A percentile compares a stretch with the other conserved stretches of the same genome.
phyloP scores from a whole-genome alignment of 73 alveolate species.

The Tetrahymena thermophila region DNA sequence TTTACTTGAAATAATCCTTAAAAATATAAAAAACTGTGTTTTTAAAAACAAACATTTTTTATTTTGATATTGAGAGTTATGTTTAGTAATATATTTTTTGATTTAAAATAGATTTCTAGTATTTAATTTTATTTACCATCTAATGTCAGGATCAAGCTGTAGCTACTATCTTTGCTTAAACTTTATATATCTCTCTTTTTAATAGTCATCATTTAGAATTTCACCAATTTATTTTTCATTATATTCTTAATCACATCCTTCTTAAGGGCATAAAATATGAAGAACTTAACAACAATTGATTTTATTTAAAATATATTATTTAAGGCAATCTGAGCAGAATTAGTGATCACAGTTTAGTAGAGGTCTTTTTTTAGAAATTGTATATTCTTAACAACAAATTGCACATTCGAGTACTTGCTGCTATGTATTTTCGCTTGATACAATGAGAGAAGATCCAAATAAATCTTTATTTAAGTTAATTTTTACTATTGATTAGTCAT shows the following conservation, averaged over 20 bases:
- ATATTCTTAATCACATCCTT: conserved; percentile 4
- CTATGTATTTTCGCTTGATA: neutral
- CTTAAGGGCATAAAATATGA: conserved; percentile 28
- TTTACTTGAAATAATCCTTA: too few species aligned
- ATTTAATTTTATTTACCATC: neutral
- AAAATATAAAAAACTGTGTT: too few species aligned
- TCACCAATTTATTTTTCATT: conserved; percentile 16
- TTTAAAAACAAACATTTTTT: too few species aligned
- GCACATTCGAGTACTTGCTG: neutral
- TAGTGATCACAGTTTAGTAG: neutral
- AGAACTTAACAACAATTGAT: conserved; percentile 5
- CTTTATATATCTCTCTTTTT: conserved; percentile 13
- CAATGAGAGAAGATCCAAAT: neutral
- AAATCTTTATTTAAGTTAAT: neutral
- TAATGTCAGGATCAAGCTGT: conserved; percentile 44
- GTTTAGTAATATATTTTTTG: too few species aligned
- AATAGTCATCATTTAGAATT: conserved; percentile 7
- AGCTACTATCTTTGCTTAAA: conserved; percentile 41
- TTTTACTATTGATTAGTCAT: neutral
- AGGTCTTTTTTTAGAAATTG: neutral
- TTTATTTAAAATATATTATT: neutral
- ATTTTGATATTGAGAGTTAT: too few species aligned
- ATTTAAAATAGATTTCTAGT: too few species aligned
- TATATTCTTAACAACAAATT: neutral
- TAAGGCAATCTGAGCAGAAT: neutral